Evolutionary conservation across 352 stramenopile species (phyloP).

Genomic region (Phytophthora quininea): DNA sequence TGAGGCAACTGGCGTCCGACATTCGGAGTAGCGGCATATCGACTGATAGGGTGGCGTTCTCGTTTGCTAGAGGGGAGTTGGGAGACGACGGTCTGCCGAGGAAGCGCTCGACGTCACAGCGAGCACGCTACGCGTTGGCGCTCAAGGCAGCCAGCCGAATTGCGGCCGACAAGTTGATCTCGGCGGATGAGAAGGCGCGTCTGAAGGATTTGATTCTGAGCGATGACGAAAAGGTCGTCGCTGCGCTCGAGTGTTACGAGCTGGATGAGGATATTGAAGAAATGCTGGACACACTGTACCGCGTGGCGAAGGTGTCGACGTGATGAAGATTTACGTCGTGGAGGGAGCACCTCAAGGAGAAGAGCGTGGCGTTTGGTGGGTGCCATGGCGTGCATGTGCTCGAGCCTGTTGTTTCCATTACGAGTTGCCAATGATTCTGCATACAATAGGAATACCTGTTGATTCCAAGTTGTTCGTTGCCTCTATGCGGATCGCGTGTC

Average conservation of each 20-base stretch:
- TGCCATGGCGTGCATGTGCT: constrained; percentile 4
- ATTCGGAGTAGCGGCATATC: constrained; percentile 9
- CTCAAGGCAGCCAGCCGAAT: constrained; percentile 81
- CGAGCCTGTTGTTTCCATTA: constrained; percentile 16
- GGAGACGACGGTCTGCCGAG: constrained; percentile 47
- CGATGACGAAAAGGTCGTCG: constrained; percentile 78
- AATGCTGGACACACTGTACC: constrained; percentile 85
- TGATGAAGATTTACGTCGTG: constrained; percentile 14
- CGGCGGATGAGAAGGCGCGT: constrained; percentile 72
- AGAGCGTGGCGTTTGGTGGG: constrained; percentile 4
- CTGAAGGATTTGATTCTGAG: constrained; percentile 87
- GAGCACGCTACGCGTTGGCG: constrained; percentile 78
- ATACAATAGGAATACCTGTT: constrained; percentile 12
- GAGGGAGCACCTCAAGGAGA: constrained; percentile 3
- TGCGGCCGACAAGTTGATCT: constrained; percentile 84
- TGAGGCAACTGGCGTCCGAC: constrained; percentile 20
- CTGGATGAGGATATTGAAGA: constrained; percentile 84
- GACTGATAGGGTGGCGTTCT: constrained; percentile 25
- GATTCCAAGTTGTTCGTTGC: constrained; percentile 1
- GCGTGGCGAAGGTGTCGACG: constrained; percentile 63
- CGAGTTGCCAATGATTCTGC: constrained; percentile 22
- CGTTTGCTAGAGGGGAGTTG: constrained; percentile 67
- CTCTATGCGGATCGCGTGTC: constrained; percentile 31
- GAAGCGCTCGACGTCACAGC: constrained; percentile 59
- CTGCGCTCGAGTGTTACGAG: constrained; percentile 84